Evolutionary conservation across 495 filamentous ascomycete species (phyloP).

Genomic region (Xylaria acuta): DNA sequence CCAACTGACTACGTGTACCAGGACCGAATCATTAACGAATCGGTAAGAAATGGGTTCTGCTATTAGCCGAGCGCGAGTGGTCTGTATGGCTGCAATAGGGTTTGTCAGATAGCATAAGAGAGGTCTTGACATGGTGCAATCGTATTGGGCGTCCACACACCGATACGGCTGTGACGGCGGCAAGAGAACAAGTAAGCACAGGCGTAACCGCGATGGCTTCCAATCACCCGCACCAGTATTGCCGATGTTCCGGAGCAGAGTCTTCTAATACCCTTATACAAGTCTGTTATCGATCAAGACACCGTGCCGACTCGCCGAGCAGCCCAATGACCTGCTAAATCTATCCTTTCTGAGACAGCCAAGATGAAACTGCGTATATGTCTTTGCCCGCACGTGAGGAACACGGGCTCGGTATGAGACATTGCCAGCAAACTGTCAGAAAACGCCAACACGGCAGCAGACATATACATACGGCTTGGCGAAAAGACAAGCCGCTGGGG

Average conservation of each 20-base stretch:
- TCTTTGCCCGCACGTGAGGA: not conserved
- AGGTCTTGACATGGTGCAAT: not conserved
- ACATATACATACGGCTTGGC: not conserved
- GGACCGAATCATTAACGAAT: not conserved
- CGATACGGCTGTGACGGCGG: not conserved
- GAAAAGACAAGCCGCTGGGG: not conserved
- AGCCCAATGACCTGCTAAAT: not conserved
- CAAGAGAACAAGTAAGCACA: not conserved
- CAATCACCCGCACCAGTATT: not conserved
- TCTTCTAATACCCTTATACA: not conserved
- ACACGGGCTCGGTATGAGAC: not conserved
- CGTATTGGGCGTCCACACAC: not conserved
- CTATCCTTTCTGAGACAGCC: not conserved
- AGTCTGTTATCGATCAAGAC: conserved; percentile 1
- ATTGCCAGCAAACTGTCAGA: not conserved
- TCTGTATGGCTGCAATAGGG: not conserved
- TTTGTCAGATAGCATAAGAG: not conserved
- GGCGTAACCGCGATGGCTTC: no score
- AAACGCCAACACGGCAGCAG: not conserved
- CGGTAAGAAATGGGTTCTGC: not conserved
- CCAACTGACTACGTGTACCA: not conserved
- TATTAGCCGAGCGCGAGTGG: not conserved
- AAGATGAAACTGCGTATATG: not conserved
- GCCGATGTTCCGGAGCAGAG: not conserved
- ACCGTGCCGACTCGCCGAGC: not conserved